Evolutionary conservation across 306 rosid genomes (phyloP).

Genomic region (Vigna mungo): DNA sequence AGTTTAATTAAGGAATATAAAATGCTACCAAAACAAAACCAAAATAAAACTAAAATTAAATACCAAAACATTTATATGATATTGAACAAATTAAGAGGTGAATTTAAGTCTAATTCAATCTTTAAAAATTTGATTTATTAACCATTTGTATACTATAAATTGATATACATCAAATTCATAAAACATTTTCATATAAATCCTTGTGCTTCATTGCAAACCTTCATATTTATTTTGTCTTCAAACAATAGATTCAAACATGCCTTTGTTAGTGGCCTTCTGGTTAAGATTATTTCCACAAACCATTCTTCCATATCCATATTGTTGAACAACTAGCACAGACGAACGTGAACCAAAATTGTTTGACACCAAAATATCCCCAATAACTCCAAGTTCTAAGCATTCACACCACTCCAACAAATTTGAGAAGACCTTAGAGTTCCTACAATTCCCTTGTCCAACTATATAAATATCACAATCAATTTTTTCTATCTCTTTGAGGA

Average conservation of each 20-base stretch:
- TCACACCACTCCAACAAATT: slow-evolving; percentile 58
- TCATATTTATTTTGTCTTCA: slow-evolving; percentile 14
- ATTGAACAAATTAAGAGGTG: too few species aligned
- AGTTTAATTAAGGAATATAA: too few species aligned
- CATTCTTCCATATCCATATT: slow-evolving; percentile 55
- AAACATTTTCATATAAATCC: neutral
- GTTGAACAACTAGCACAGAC: slow-evolving; percentile 60
- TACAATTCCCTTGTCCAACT: slow-evolving; percentile 60
- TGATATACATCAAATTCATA: neutral
- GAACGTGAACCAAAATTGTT: slow-evolving; percentile 44
- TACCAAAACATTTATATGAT: too few species aligned
- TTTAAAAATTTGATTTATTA: too few species aligned
- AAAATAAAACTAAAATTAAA: too few species aligned
- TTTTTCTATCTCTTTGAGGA: slow-evolving; percentile 44
- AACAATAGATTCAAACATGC: slow-evolving; percentile 11
- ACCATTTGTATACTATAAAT: too few species aligned
- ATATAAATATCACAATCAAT: slow-evolving; percentile 49
- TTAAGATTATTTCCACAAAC: neutral
- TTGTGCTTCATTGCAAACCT: neutral
- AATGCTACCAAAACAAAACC: too few species aligned
- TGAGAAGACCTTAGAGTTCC: slow-evolving; percentile 24
- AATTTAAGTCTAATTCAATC: too few species aligned
- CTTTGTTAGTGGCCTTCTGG: neutral
- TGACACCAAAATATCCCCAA: slow-evolving; percentile 62
- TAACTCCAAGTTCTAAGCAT: slow-evolving; percentile 56